Evolutionary conservation across 2,329 filamentous ascomycete genomes (phyloP).

Genomic region (Curvularia lunata): DNA sequence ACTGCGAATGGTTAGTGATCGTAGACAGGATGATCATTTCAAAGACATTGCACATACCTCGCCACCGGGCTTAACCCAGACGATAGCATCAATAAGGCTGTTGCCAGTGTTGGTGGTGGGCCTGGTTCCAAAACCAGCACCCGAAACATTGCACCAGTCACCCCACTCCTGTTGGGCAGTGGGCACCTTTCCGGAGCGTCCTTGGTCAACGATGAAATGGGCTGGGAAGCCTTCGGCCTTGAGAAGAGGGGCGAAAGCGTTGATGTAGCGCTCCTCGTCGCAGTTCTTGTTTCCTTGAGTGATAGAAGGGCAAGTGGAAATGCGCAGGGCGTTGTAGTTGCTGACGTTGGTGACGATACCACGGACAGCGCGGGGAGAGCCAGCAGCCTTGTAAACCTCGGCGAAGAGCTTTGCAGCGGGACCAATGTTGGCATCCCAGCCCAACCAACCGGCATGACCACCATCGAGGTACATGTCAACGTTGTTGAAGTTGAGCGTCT

Average conservation of each 20-base stretch:
- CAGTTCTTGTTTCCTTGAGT: constrained; percentile 57
- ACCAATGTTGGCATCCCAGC: constrained; percentile 65
- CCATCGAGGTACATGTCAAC: constrained; percentile 70
- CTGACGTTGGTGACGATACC: constrained; percentile 64
- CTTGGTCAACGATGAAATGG: constrained; percentile 61
- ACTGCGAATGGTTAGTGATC: constrained; percentile 16
- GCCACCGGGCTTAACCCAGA: constrained; percentile 73
- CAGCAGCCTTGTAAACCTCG: constrained; percentile 56
- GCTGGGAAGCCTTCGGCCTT: constrained; percentile 56
- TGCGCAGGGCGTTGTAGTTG: constrained; percentile 64
- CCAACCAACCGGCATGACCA: constrained; percentile 69
- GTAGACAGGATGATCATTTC: neutral
- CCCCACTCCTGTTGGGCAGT: constrained; percentile 64
- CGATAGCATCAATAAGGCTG: constrained; percentile 67
- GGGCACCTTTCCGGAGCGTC: constrained; percentile 67
- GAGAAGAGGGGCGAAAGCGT: constrained; percentile 59
- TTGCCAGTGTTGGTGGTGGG: constrained; percentile 68
- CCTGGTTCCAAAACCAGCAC: constrained; percentile 69
- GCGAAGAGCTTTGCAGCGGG: constrained; percentile 59
- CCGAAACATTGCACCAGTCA: constrained; percentile 71
- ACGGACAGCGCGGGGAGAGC: constrained; percentile 56
- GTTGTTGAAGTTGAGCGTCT: constrained; percentile 64
- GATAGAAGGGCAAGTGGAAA: constrained; percentile 54
- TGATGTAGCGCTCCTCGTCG: constrained; percentile 61
- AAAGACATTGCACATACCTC: constrained; percentile 38